phyloP scores from a whole-genome alignment of 2,329 filamentous ascomycete species.

The Decorospora gaudefroyi region DNA sequence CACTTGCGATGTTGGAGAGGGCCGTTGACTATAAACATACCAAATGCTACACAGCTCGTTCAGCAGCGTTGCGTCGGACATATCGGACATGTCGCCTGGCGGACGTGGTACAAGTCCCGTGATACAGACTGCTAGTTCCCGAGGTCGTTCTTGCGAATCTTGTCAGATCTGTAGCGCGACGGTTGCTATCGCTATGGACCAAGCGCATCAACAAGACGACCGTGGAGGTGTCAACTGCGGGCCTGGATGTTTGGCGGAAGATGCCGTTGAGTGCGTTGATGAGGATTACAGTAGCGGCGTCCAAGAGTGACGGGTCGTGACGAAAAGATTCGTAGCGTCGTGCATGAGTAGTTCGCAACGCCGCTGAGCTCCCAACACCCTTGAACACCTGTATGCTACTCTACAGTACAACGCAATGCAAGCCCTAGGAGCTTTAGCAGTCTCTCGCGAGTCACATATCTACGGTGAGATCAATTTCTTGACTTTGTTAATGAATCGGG shows the following conservation, averaged over 20 bases:
- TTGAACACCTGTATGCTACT: neutral
- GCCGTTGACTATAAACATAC: constrained; percentile 40
- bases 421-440: constrained; percentile 7
- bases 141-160: too few species aligned
- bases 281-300: neutral
- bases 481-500: constrained; percentile 4
- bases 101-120: constrained; percentile 9
- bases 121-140: constrained; percentile 10
- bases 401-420: constrained; percentile 1
- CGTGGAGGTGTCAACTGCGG: constrained; percentile 4
- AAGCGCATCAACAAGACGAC: too few species aligned
- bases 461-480: constrained; percentile 4
- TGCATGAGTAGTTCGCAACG: constrained; percentile 1
- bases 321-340: constrained; percentile 5
- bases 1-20: neutral
- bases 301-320: constrained; percentile 7
- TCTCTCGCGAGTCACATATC: constrained; percentile 4
- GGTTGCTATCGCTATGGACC: too few species aligned
- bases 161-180: constrained; percentile 9
- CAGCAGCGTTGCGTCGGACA: constrained; percentile 46
- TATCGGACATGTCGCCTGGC: constrained; percentile 18
- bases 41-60: constrained; percentile 54
- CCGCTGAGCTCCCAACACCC: constrained; percentile 6
- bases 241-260: constrained; percentile 6
- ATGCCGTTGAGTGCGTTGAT: neutral